Evolutionary conservation across 2,329 filamentous ascomycete species (phyloP).

Genomic region (Aspergillus eucalypticola): DNA sequence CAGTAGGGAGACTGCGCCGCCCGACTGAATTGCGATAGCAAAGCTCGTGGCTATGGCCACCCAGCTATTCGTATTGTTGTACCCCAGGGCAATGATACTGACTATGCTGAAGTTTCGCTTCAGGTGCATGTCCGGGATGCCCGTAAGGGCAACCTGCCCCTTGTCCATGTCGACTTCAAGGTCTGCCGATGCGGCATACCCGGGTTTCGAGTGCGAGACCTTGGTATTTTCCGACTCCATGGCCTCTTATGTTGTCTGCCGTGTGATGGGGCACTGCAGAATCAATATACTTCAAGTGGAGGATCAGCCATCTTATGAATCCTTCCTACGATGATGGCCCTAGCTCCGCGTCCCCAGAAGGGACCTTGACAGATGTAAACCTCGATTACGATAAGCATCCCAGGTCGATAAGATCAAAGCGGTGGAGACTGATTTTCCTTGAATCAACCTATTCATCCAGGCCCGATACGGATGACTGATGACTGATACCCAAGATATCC

Average conservation of each 20-base stretch:
- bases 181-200: slow-evolving; percentile 3
- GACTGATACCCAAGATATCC: slow-evolving; percentile 14
- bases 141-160: slow-evolving; percentile 22
- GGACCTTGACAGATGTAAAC: not conserved
- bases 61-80: slow-evolving; percentile 30
- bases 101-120: slow-evolving; percentile 27
- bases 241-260: not conserved
- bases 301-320: not conserved
- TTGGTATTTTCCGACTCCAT: slow-evolving; percentile 17
- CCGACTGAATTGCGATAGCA: slow-evolving; percentile 26
- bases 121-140: slow-evolving; percentile 21
- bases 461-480: slow-evolving; percentile 2
- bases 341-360: not conserved
- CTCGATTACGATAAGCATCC: not conserved
- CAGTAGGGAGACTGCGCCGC: slow-evolving; percentile 23
- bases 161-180: slow-evolving; percentile 21
- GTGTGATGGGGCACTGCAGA: not conserved
- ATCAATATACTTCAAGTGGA: not conserved
- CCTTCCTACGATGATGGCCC: not conserved
- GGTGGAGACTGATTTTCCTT: slow-evolving; percentile 4
- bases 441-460: slow-evolving; percentile 3
- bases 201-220: slow-evolving; percentile 5
- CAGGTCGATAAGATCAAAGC: not conserved
- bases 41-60: slow-evolving; percentile 28
- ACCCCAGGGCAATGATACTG: slow-evolving; percentile 26